Base-by-base conservation (phyloP, 116 monocot species). In the Papilionanthe hybrid region DNA sequence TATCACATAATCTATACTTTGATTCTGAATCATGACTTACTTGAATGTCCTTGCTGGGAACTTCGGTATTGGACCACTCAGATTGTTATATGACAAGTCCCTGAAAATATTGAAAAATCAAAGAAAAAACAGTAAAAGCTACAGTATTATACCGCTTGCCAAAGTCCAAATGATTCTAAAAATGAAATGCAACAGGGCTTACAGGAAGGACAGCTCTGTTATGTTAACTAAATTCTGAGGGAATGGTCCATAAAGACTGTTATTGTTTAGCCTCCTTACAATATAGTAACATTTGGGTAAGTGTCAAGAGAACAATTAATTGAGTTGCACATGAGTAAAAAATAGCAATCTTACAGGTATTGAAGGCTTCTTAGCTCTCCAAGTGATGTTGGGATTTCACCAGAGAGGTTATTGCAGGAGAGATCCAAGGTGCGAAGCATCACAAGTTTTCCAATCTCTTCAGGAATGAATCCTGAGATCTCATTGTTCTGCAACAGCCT, bases 401-500 rank as follows among this genome's bases (percentile, higher is more conserved):
- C 92, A 49, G 75, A 84, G 72, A 92, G 82, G 6, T 79, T 28
- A 47, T 92, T 92, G 83, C 83, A 85, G 22, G 92, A 92, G 77
- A 92, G 86, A 74, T 92, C 92, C 55, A 90, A 83, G 7, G 86
- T 90, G 22, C 78, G 83, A 32, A 92, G 85, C 37, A 83, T 85
- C 5, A 77, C 23, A 3, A 90, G 90, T 60, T 83, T 88, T 53
- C 92, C 90, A 49, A 92, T 88, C 71, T 92, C 90, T 65, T 57
- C 63, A 8, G 92, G 90, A 28, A 92, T 83, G 73, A 56, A 42
- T 11, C 92, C 92, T 49, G 90, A 79, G 63, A 92, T 92, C 83
- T 83, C 83, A 77, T 92, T 92, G 83, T 85, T 92, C 88, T 90
- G 92, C 83, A 92, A 58, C n/a, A 88, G 83, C 73, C 92, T 92